Evolutionary conservation across 176 grass and related monocot species (phyloP).

Genomic region (Lolium perenne): DNA sequence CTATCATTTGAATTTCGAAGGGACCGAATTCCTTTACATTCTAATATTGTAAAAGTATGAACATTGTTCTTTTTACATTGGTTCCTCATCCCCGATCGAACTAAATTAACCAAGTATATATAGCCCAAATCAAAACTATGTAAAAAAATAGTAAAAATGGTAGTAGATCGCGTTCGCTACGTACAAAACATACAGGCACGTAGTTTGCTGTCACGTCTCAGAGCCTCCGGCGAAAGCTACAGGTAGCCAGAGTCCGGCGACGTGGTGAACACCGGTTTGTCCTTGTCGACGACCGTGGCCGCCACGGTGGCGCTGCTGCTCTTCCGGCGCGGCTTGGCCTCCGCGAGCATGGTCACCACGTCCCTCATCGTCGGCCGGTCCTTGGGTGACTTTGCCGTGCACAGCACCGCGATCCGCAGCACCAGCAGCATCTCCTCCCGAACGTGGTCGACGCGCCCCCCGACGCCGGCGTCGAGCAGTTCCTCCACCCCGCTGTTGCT

Average conservation of each 20-base stretch:
- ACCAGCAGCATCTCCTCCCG: conserved; percentile 95
- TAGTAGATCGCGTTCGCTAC: conserved; percentile 38
- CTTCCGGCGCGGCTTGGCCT: conserved; percentile 94
- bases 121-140: conserved; percentile 47
- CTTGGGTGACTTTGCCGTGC: conserved; percentile 87
- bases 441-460: conserved; percentile 75
- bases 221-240: conserved; percentile 31
- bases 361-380: conserved; percentile 91
- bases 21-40: conserved; percentile 36
- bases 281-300: conserved; percentile 65
- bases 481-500: conserved; percentile 74
- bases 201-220: conserved; percentile 30
- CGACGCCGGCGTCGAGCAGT: conserved; percentile 68
- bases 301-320: conserved; percentile 69
- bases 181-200: conserved; percentile 34
- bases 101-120: background rate
- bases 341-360: conserved; percentile 87
- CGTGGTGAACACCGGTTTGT: conserved; percentile 92
- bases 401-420: conserved; percentile 81
- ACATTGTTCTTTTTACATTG: conserved; percentile 48
- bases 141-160: background rate
- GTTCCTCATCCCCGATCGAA: conserved; percentile 7
- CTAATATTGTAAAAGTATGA: conserved; percentile 51
- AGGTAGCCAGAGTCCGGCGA: conserved; percentile 72
- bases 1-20: conserved; percentile 11